Evolutionary conservation across 495 filamentous ascomycete species (phyloP).

Genomic region (Aspergillus cavernicola): DNA sequence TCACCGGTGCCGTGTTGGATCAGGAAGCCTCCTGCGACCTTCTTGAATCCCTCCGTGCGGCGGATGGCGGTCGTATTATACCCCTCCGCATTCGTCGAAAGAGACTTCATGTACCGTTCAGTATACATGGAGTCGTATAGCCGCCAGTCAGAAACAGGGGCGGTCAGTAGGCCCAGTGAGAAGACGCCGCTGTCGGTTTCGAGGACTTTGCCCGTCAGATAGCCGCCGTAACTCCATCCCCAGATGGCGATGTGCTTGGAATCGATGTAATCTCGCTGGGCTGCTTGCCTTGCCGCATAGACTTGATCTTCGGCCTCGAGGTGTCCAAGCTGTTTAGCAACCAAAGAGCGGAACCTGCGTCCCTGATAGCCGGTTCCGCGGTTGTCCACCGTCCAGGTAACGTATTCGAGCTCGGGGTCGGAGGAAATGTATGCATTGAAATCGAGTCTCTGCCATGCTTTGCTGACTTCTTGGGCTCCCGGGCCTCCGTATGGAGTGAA

Average conservation of each 20-base stretch:
- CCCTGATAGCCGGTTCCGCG: slow-evolving; percentile 18
- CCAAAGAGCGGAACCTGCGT: slow-evolving; percentile 15
- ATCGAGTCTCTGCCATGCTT: slow-evolving; percentile 10
- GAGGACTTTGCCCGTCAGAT: slow-evolving; percentile 18
- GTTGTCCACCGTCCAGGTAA: slow-evolving; percentile 23
- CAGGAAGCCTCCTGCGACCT: slow-evolving; percentile 15
- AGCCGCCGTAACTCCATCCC: slow-evolving; percentile 22
- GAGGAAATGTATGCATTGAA: slow-evolving; percentile 21
- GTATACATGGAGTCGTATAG: slow-evolving; percentile 24
- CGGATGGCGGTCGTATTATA: slow-evolving; percentile 17
- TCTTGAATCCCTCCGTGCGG: slow-evolving; percentile 15
- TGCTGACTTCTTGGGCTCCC: slow-evolving; percentile 14
- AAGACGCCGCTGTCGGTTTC: slow-evolving; percentile 16
- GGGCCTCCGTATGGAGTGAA: slow-evolving; percentile 22
- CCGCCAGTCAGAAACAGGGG: slow-evolving; percentile 20
- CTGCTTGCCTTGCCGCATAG: slow-evolving; percentile 16
- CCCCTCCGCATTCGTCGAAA: slow-evolving; percentile 12
- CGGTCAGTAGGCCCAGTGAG: slow-evolving; percentile 17
- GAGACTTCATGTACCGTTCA: slow-evolving; percentile 22
- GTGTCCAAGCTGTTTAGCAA: slow-evolving; percentile 13
- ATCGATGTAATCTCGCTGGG: slow-evolving; percentile 12
- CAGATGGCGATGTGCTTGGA: slow-evolving; percentile 19
- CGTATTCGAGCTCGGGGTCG: slow-evolving; percentile 18
- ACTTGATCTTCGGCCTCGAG: slow-evolving; percentile 19
- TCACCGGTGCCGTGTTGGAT: slow-evolving; percentile 21